Evolutionary conservation across 1,139 yeast species (phyloP), one percentile per base, ranked within the genome.

Genomic region (Meyerozyma sp.): DNA sequence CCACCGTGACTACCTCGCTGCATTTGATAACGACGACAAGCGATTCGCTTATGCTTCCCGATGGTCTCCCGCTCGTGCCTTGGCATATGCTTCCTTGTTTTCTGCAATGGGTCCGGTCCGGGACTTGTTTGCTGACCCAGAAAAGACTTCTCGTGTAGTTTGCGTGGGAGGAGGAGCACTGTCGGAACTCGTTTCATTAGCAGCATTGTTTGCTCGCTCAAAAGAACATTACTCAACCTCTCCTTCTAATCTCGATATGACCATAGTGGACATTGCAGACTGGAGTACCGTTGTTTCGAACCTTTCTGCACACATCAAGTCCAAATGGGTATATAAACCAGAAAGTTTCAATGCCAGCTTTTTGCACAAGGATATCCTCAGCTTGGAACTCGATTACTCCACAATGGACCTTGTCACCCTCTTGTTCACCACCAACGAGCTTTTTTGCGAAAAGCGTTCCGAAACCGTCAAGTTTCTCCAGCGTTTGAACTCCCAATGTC

Each of bases 101-200:
- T 68, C 79, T 3, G 65, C 75, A 14, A 63, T 82, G 32, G 61
- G 58, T 7, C 73, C 75, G 1, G 60, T 82, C 4, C 61, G 62
- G 25, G 62, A 65, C 3, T 46, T 74, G 8, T 55, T 80, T 14
- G 52, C 54, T 29, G 66, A 66, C 36, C 63, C 66, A 5, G 62
- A 62, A 2, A 42, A 47, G 6, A 44, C 53, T 4, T 62, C 64
- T 18, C 66, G 72, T 8, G 77, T 82, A 0, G 59, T 88, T 34
- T 79, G 84, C 53, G 73, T 89, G 37, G 96, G 96, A 11, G 96
- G 95, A 16, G 96, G 96, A 20, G 96, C 96, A 0, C 86, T 91
- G 2, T 87, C 91, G 1, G 96, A 89, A 57, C 63, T 88, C 20
- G 82, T 82, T 14, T 95, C 87, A 0, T 57, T 87, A 37, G 81